A percentile compares a stretch with the other conserved stretches of the same genome.
These are phyloP conservation scores for Physcomitrium patens DNA, from an alignment of 225 moss, liverwort and hornwort genomes.

Conservation along the genomic window DNA sequence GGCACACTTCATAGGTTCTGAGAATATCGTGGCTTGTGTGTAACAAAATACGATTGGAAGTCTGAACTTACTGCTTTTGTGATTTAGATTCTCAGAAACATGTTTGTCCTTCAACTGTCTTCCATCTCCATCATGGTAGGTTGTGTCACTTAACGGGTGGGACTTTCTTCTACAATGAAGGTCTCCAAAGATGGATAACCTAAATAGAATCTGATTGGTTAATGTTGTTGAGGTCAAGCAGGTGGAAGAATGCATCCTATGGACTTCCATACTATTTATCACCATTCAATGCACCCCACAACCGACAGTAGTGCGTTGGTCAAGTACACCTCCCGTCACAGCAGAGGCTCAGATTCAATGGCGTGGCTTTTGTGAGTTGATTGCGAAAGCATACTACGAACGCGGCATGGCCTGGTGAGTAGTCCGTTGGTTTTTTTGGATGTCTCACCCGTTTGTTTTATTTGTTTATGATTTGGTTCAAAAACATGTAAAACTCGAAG, in stretches of 20 bases:
- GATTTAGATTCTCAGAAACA: too few species aligned
- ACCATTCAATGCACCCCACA: conserved; percentile 71
- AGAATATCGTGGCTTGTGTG: too few species aligned
- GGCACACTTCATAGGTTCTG: too few species aligned
- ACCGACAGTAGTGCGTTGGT: conserved; percentile 64
- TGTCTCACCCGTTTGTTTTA: neutral
- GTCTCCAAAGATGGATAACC: neutral
- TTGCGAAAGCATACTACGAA: conserved; percentile 82
- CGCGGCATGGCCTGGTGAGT: conserved; percentile 72
- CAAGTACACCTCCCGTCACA: conserved; percentile 66
- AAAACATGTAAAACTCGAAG: neutral
- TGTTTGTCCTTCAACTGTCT: too few species aligned
- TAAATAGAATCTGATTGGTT: neutral
- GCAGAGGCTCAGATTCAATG: conserved; percentile 70
- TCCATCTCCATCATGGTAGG: too few species aligned
- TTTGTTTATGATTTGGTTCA: neutral
- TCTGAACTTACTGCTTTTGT: too few species aligned
- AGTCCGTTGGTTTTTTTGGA: neutral
- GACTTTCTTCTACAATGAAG: too few species aligned
- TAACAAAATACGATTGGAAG: too few species aligned
- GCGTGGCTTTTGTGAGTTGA: conserved; percentile 84
- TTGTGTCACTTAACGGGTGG: too few species aligned
- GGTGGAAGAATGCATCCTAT: conserved; percentile 70
- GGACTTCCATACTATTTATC: conserved; percentile 66
- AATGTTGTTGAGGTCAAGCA: conserved; percentile 30